Conservation (phyloP, 306 rosid genomes). For the Arachis stenosperma region DNA sequence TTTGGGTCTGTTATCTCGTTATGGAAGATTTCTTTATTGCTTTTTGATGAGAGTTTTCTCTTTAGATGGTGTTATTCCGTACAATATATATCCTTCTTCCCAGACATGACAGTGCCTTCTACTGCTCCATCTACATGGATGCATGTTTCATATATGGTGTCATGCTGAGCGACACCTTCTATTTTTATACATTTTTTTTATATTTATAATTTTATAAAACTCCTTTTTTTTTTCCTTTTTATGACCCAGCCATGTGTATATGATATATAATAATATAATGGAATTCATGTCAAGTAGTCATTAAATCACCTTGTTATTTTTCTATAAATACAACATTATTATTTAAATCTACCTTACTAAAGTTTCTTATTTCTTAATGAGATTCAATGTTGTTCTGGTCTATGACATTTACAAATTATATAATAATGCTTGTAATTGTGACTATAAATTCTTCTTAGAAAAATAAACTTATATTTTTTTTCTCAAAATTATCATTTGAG, state of each 20-base stretch:
- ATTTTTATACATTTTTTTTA: too few relatives aligned
- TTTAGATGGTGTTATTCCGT: not conserved
- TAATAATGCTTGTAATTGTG: too few relatives aligned
- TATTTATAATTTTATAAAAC: not conserved
- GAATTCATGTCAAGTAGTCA: not conserved
- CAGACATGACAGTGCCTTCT: conserved; percentile 6
- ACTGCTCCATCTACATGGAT: not conserved
- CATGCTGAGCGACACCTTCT: not conserved
- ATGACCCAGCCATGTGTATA: not conserved
- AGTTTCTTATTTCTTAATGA: too few relatives aligned
- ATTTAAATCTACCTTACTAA: too few relatives aligned
- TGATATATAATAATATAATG: too few relatives aligned
- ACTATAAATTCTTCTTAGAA: too few relatives aligned
- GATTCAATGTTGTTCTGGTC: not conserved
- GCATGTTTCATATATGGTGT: conserved; percentile 1
- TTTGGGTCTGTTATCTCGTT: not conserved
- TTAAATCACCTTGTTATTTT: too few relatives aligned
- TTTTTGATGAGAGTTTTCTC: not conserved
- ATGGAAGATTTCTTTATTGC: not conserved
- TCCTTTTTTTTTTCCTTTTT: not conserved
- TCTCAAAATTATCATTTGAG: too few relatives aligned
- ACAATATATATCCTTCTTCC: conserved; percentile 3
- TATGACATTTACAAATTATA: too few relatives aligned
- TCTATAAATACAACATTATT: too few relatives aligned
- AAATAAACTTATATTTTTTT: too few relatives aligned